Conservation (phyloP, 2,329 filamentous ascomycete species). For the Aurifilum marmelostoma region DNA sequence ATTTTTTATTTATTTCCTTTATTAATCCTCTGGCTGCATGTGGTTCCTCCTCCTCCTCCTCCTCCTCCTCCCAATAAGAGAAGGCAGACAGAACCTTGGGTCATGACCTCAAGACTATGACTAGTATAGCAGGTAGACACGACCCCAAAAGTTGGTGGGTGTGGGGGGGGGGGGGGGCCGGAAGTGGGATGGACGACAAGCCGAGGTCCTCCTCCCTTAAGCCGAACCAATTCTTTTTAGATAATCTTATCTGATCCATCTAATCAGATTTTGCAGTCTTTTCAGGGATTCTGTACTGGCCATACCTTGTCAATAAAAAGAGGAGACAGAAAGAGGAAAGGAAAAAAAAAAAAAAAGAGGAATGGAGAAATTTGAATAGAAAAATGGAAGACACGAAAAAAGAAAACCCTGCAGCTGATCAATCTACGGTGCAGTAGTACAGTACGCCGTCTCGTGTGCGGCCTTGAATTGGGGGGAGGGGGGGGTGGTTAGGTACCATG, state of each 20-base stretch:
- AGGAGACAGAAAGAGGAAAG: neutral
- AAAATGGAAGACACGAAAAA: no score
- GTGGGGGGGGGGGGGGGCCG: neutral
- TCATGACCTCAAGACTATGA: neutral
- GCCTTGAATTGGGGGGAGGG: no score
- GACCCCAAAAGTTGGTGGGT: neutral
- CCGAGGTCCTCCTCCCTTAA: neutral
- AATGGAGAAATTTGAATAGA: neutral
- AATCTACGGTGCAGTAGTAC: neutral
- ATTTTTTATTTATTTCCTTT: no score
- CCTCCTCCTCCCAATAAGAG: neutral
- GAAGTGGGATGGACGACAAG: neutral
- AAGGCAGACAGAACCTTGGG: neutral
- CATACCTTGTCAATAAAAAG: neutral
- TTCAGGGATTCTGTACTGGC: no score
- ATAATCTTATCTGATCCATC: conserved; percentile 26
- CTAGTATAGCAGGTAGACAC: neutral
- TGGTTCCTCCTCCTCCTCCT: no score
- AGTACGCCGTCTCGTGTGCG: neutral
- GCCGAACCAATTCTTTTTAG: neutral
- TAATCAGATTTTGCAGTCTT: conserved; percentile 22
- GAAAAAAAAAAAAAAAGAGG: no score
- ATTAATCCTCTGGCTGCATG: no score
- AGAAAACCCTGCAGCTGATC: neutral
- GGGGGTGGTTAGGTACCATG: no score